Evolutionary conservation across 208 protist species (phyloP).

Genomic region (Leishmania tropica): DNA sequence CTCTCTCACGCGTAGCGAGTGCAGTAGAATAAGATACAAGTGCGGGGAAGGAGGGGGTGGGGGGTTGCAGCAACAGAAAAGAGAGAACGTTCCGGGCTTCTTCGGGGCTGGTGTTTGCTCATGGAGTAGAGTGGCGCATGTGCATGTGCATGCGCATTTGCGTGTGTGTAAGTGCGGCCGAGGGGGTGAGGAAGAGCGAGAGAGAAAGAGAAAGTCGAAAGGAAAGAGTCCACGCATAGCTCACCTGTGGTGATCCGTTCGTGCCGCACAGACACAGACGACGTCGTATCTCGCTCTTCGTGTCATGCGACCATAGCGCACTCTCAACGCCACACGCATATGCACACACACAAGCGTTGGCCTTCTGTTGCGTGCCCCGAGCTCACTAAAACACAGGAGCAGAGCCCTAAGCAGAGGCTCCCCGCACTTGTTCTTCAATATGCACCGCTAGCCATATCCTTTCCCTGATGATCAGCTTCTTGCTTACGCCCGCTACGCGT

Average conservation of each 20-base stretch:
- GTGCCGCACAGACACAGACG: background rate
- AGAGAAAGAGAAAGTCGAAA: background rate
- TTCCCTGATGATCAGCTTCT: background rate
- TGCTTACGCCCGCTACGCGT: background rate
- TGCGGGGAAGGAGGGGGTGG: background rate
- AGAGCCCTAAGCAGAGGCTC: background rate
- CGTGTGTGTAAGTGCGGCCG: background rate
- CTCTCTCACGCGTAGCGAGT: background rate
- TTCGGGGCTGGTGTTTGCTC: background rate
- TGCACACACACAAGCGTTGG: background rate
- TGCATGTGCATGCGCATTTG: background rate
- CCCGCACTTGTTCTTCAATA: background rate
- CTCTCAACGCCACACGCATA: background rate
- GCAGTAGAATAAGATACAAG: background rate
- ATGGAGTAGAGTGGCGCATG: background rate
- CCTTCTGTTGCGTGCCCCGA: too few relatives aligned
- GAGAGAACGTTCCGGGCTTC: background rate
- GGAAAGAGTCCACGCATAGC: background rate
- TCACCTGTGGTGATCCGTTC: background rate
- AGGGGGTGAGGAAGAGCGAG: background rate
- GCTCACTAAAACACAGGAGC: background rate
- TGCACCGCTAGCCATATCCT: background rate
- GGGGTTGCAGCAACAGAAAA: background rate
- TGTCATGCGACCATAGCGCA: background rate
- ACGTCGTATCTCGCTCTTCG: background rate